A percentile compares a stretch with the other conserved stretches of the same genome.
These are phyloP conservation scores for Coniochaeta sp. DNA, from an alignment of 2,329 filamentous ascomycete species.

Conservation along the genomic window DNA sequence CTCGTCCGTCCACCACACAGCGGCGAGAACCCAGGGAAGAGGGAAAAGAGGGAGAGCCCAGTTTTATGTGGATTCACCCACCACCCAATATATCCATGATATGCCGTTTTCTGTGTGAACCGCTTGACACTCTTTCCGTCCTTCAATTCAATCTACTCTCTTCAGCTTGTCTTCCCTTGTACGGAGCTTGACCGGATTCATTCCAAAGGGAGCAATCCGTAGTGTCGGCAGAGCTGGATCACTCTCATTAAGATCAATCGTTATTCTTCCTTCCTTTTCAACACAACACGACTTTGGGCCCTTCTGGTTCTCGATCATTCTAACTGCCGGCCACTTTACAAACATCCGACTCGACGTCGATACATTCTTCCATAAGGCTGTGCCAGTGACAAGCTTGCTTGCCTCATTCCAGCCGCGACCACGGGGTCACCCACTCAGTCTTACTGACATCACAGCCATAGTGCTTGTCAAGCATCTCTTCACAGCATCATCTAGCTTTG, in stretches of 20 bases:
- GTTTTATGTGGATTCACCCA: neutral
- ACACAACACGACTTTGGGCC: neutral
- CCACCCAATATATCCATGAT: neutral
- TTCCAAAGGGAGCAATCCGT: neutral
- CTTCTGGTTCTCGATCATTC: neutral
- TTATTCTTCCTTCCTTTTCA: neutral
- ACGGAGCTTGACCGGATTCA: neutral
- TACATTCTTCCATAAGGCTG: conserved; percentile 1
- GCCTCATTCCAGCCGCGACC: neutral
- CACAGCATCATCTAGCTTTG: neutral
- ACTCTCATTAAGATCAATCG: neutral
- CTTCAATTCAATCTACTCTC: neutral
- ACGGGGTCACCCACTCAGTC: neutral
- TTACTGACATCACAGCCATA: neutral
- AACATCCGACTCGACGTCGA: neutral
- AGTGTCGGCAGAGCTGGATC: neutral
- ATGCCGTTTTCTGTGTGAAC: neutral
- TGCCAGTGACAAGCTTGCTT: neutral
- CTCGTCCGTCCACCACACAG: neutral
- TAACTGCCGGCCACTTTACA: neutral
- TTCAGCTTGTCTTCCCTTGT: neutral
- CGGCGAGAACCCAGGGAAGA: neutral
- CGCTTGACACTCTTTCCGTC: neutral
- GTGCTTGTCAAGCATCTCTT: neutral
- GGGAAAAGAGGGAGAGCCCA: neutral